Conservation (phyloP, 805 yeast genomes). For the Metschnikowia continentalis region DNA sequence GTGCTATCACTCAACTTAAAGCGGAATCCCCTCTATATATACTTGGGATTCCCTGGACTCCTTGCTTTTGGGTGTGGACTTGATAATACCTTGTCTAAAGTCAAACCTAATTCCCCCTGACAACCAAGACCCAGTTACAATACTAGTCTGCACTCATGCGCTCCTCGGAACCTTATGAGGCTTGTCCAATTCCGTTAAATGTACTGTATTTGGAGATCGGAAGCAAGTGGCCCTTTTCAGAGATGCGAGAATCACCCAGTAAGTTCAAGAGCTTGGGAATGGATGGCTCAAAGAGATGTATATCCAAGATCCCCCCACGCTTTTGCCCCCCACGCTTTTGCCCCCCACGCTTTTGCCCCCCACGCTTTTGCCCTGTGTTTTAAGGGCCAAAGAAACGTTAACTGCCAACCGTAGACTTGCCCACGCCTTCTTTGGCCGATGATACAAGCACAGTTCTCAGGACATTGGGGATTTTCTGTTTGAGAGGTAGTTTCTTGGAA, state of each 20-base stretch:
- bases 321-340: slow-evolving; percentile 24
- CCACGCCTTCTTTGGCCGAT: slow-evolving; percentile 81
- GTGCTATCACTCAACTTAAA: too few relatives aligned
- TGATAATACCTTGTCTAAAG: too few relatives aligned
- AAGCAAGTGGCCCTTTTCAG: slow-evolving; percentile 48
- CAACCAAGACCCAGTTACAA: too few relatives aligned
- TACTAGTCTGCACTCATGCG: too few relatives aligned
- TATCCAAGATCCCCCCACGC: slow-evolving; percentile 66
- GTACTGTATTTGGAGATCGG: slow-evolving; percentile 57
- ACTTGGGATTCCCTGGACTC: too few relatives aligned
- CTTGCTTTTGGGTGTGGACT: too few relatives aligned
- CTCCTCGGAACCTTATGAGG: too few relatives aligned
- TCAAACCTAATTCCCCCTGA: too few relatives aligned
- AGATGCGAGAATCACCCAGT: slow-evolving; percentile 62
- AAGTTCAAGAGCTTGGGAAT: slow-evolving; percentile 69
- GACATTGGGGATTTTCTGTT: slow-evolving; percentile 58
- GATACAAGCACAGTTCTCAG: slow-evolving; percentile 59
- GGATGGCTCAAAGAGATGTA: slow-evolving; percentile 83
- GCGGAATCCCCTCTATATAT: too few relatives aligned
- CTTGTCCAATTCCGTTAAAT: too few relatives aligned
- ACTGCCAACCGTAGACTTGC: slow-evolving; percentile 73
- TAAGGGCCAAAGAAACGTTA: slow-evolving; percentile 63
- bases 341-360: slow-evolving; percentile 44
- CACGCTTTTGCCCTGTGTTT: slow-evolving; percentile 38
- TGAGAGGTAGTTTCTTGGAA: slow-evolving; percentile 41